phyloP scores from a whole-genome alignment of 768 basidiomycete species.

The Kondoa malvinella region DNA sequence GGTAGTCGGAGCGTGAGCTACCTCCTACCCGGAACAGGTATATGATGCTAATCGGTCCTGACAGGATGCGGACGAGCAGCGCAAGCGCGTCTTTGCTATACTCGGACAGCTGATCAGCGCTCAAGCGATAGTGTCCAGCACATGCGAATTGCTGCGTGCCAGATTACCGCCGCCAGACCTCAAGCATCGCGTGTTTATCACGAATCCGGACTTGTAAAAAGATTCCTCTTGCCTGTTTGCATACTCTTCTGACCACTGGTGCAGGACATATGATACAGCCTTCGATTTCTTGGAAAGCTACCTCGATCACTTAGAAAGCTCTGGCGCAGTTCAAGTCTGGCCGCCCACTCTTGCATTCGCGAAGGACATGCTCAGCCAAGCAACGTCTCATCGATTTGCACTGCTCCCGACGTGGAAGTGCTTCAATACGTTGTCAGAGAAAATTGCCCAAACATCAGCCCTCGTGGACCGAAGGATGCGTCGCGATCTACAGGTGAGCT shows the following conservation, averaged over 20 bases:
- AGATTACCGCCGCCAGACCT: slow-evolving; percentile 6
- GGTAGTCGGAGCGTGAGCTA: not conserved
- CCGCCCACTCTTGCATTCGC: slow-evolving; percentile 54
- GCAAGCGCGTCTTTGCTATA: slow-evolving; percentile 54
- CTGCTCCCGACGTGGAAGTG: slow-evolving; percentile 63
- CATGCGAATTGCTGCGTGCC: slow-evolving; percentile 56
- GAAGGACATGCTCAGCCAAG: slow-evolving; percentile 49
- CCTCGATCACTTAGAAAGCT: slow-evolving; percentile 63
- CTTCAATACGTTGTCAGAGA: slow-evolving; percentile 59
- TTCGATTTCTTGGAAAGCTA: slow-evolving; percentile 83
- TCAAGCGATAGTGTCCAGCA: slow-evolving; percentile 69
- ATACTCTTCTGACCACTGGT: not conserved
- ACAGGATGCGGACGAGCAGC: slow-evolving; percentile 15
- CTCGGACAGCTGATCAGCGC: slow-evolving; percentile 70
- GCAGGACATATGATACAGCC: slow-evolving; percentile 51
- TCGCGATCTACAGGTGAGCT: slow-evolving; percentile 57
- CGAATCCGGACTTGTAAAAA: slow-evolving; percentile 8
- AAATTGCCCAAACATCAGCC: slow-evolving; percentile 71
- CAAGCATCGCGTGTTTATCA: not conserved
- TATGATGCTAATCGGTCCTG: too few relatives aligned
- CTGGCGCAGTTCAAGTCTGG: slow-evolving; percentile 88
- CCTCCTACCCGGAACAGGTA: too few relatives aligned
- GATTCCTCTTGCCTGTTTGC: not conserved
- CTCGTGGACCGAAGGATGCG: slow-evolving; percentile 74
- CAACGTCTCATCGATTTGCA: slow-evolving; percentile 40